Base-by-base conservation (phyloP, 106 monocot genomes). In the Phalaenopsis aphrodite region DNA sequence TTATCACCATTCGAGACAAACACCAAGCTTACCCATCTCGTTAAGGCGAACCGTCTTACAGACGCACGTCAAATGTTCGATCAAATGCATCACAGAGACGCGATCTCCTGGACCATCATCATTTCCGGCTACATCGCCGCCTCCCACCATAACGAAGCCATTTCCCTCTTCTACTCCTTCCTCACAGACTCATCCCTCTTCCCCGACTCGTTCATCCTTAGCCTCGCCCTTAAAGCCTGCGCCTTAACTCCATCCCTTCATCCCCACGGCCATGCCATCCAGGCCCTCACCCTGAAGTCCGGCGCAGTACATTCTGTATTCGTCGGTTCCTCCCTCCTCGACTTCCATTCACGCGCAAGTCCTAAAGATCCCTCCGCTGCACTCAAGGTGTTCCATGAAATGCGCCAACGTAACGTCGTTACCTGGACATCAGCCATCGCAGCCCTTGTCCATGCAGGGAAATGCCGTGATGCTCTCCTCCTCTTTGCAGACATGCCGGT, bases 311-410 rank as follows among this genome's bases (percentile, higher is more conserved):
- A 49, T 3, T 75, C 79, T 30, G 81, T 89, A 19, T 96, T 92
- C 76, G 85, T 91, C 15, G 82, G 79, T 76, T 94, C 84, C 16
- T 82, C 93, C 12, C 86, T 96, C 43, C 76, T 94, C 0, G 84
- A 91, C 72, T 84, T 86, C 80, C 93, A 96, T 65, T 82, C 91
- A 5, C 88, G 87, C 45, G 24, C 72, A 2, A 80, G 79, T 16
- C 41, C 11, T 2, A 49, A 64, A 5, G 41, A 76, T 12, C 24
- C 84, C 14, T 12, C 21, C 4, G 43, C 58, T 2, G 85, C 89
- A 43, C 58, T 96, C 23, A 72, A 85, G 77, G 68, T 95, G 56
- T 93, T 95, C 88, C 81, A 86, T 69, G 93, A 95, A 56, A 93
- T 89, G 93, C 88, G 82, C 15, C 5, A 30, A 0, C 79, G 78